phyloP scores from a whole-genome alignment of 129 eudicot species.

The Logfia minima region DNA sequence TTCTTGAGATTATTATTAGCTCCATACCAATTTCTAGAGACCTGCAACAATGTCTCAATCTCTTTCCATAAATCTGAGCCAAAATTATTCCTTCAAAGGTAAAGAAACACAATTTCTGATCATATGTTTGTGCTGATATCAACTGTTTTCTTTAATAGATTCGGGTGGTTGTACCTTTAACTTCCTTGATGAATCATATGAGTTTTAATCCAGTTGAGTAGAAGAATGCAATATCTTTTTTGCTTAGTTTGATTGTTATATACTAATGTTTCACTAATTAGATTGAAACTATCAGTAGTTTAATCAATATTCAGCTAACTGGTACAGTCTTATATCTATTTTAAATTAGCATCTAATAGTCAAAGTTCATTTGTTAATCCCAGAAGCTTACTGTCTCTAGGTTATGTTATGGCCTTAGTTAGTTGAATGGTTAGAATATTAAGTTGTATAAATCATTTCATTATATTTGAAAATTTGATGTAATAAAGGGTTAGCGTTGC shows the following conservation, averaged over 20 bases:
- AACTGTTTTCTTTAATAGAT: background rate
- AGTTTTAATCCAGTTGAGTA: constrained; percentile 83
- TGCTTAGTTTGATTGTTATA: background rate
- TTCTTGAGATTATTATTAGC: background rate
- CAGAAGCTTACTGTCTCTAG: background rate
- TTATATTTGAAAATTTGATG: background rate
- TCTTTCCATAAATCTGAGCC: constrained; percentile 20
- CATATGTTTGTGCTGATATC: background rate
- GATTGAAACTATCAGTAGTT: background rate
- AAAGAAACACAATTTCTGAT: constrained; percentile 12
- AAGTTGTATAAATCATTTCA: background rate
- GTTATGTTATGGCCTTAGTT: background rate
- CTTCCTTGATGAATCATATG: constrained; percentile 39
- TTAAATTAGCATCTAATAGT: background rate
- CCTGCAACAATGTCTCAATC: constrained; percentile 37
- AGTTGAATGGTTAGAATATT: background rate
- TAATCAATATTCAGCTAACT: background rate
- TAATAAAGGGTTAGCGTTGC: background rate
- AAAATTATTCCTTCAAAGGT: constrained; percentile 28
- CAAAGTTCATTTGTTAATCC: background rate
- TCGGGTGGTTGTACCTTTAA: background rate
- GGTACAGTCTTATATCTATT: background rate
- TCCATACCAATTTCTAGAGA: background rate
- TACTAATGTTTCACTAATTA: background rate
- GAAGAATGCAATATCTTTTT: constrained; percentile 40